Evolutionary conservation across 345 rosid species (phyloP), one percentile per base, ranked within the genome.

Genomic region (Citrus trifoliata): DNA sequence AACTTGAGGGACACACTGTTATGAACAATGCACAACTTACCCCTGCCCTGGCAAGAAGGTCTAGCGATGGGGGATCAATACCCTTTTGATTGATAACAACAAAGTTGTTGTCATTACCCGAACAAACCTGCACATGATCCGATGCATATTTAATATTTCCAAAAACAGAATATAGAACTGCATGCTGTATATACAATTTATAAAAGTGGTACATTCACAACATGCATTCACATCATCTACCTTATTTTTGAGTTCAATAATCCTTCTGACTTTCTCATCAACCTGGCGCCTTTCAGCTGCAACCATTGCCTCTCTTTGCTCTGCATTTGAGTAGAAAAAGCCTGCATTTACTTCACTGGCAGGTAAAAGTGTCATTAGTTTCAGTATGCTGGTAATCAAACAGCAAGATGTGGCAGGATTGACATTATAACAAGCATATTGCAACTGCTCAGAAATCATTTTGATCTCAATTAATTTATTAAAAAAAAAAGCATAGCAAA

Each of bases 291-390:
- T 84, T 87, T 96, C 98, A 71, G 97, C 99, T 59, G 90, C 85
- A 88, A 96, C 92, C 99, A 96, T 96, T 32, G 97, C 93, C 87
- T 96, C 99, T 83, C 99, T 90, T 84, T 96, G 99, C 80, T 94
- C 98, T 2, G 98, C 98, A 77, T 89, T 96, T 24, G 99, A 96
- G 91, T 96, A 96, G 93, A 96, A 96, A 87, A 96, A 96, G 7
- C 98, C 99, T 85, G 99, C 97, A 89, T 96, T 96, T 74, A 96
- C 89, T 88, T 96, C 99, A 88, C 98, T 95, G 88, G 76, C 24
- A 42, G 28, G 80, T 21, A 86, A 74, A 0, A 81, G 74, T 25
- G 79, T 88, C n/a, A 79, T 89, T 77, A 90, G 92, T 80, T 79
- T 42, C 40, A 78, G 71, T 74, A 75, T 38, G 18, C 22, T 59